A percentile compares a stretch with the other conserved stretches of the same genome.
These are phyloP conservation scores for Monilinia aucupariae DNA, from an alignment of 2,329 filamentous ascomycete genomes.

Conservation along the genomic window DNA sequence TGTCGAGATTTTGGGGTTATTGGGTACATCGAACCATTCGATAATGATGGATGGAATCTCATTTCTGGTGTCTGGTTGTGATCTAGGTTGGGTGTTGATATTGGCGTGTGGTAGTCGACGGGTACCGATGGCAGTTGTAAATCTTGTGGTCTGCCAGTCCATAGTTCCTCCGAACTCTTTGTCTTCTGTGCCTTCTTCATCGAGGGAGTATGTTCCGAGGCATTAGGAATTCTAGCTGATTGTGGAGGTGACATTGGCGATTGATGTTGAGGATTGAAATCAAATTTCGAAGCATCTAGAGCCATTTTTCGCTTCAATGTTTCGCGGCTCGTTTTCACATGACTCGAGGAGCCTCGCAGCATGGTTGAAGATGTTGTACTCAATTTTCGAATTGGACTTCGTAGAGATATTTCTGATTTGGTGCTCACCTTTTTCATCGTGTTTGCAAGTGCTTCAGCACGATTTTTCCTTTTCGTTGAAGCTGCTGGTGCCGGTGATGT, in stretches of 20 bases:
- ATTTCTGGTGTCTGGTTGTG: conserved; percentile 24
- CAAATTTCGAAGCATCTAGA: conserved; percentile 39
- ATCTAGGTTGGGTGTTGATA: conserved; percentile 28
- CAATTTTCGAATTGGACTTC: conserved; percentile 39
- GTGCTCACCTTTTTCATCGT: conserved; percentile 39
- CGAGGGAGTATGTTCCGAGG: conserved; percentile 17
- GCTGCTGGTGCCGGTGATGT: conserved; percentile 25
- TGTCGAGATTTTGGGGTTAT: conserved; percentile 28
- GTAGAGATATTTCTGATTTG: conserved; percentile 29
- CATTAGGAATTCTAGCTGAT: conserved; percentile 38
- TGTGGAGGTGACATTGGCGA: conserved; percentile 42
- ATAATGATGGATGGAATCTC: conserved; percentile 22
- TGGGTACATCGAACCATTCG: conserved; percentile 22
- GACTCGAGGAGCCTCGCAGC: conserved; percentile 33
- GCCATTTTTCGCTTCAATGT: conserved; percentile 46
- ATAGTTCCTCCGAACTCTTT: conserved; percentile 35
- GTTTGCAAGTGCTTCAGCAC: conserved; percentile 42
- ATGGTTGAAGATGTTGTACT: conserved; percentile 28
- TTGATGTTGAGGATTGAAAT: conserved; percentile 42
- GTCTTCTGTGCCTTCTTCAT: conserved; percentile 6
- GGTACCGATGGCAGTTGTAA: conserved; percentile 27
- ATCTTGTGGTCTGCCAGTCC: conserved; percentile 30
- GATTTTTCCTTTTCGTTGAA: conserved; percentile 24
- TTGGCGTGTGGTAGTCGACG: conserved; percentile 25
- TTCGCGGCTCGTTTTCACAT: conserved; percentile 39